phyloP scores from a whole-genome alignment of 345 rosid species.

The Raphanus sativus region DNA sequence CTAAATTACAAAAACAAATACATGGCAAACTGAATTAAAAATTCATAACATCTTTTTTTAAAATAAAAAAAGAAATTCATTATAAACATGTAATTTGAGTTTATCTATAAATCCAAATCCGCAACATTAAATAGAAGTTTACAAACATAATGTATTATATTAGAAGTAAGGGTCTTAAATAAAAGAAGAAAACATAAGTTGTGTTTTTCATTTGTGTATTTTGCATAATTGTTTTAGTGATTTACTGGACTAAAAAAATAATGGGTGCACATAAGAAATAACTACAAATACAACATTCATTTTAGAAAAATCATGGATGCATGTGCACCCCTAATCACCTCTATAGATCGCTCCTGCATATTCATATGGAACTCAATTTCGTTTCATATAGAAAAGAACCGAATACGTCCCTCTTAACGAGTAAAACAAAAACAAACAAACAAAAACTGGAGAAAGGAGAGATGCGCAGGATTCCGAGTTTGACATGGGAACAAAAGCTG shows the following conservation, averaged over 20 bases:
- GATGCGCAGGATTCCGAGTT: conserved; percentile 17
- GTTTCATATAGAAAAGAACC: background rate
- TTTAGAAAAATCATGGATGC: background rate
- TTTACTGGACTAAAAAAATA: background rate
- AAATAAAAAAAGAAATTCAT: background rate
- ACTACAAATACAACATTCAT: background rate
- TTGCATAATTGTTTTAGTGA: background rate
- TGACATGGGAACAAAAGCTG: conserved; percentile 23
- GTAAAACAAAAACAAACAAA: background rate
- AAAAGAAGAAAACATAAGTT: background rate
- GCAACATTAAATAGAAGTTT: background rate
- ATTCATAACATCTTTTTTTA: background rate
- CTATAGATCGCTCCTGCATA: background rate
- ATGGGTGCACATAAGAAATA: background rate
- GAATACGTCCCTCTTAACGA: background rate
- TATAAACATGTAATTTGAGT: background rate
- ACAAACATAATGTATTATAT: background rate
- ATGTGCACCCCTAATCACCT: background rate
- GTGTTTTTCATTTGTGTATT: background rate
- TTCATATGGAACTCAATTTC: conserved; percentile 11
- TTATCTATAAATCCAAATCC: background rate
- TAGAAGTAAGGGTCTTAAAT: background rate
- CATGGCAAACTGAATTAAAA: background rate
- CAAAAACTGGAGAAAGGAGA: conserved; percentile 23
- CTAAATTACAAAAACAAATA: background rate